Percentiles rank a stretch among this genome's conserved stretches.
phyloP scores from a whole-genome alignment of 192 early-diverging fungal species.

The Mortierella antarctica region DNA sequence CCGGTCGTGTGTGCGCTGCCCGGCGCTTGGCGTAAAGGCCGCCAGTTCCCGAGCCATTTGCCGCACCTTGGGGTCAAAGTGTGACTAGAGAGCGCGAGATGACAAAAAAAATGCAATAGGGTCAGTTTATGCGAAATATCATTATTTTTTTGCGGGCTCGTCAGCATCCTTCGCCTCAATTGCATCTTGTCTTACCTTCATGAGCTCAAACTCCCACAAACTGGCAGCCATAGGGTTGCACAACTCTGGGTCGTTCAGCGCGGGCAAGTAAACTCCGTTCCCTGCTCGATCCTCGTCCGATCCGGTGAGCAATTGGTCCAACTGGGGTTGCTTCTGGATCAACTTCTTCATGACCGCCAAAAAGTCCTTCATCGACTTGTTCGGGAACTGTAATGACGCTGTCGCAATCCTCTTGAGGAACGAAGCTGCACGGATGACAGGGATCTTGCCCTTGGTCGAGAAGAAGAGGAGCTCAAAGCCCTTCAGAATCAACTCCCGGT shows the following conservation, averaged over 20 bases:
- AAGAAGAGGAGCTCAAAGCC: constrained; percentile 91
- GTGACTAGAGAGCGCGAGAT: constrained; percentile 46
- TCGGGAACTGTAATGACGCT: constrained; percentile 79
- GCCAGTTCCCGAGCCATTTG: constrained; percentile 56
- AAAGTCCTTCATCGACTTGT: constrained; percentile 75
- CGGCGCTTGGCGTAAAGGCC: constrained; percentile 51
- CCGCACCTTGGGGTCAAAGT: constrained; percentile 68
- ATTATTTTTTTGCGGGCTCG: neutral
- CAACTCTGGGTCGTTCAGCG: constrained; percentile 91
- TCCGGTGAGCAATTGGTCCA: constrained; percentile 61
- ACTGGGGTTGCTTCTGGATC: constrained; percentile 63
- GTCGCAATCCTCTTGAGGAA: constrained; percentile 88
- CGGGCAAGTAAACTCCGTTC: constrained; percentile 83
- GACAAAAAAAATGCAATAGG: neutral
- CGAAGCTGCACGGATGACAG: constrained; percentile 83
- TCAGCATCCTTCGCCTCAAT: neutral
- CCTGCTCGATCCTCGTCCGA: constrained; percentile 63
- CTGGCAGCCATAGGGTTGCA: constrained; percentile 95
- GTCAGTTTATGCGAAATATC: neutral
- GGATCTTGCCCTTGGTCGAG: constrained; percentile 72
- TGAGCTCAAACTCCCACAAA: constrained; percentile 86
- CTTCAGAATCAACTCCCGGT: constrained; percentile 83
- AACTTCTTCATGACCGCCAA: constrained; percentile 72
- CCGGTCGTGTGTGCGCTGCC: constrained; percentile 42
- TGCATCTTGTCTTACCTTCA: constrained; percentile 70